Base-by-base conservation (phyloP, 2,329 filamentous ascomycete species). In the Botrytis cinerea region DNA sequence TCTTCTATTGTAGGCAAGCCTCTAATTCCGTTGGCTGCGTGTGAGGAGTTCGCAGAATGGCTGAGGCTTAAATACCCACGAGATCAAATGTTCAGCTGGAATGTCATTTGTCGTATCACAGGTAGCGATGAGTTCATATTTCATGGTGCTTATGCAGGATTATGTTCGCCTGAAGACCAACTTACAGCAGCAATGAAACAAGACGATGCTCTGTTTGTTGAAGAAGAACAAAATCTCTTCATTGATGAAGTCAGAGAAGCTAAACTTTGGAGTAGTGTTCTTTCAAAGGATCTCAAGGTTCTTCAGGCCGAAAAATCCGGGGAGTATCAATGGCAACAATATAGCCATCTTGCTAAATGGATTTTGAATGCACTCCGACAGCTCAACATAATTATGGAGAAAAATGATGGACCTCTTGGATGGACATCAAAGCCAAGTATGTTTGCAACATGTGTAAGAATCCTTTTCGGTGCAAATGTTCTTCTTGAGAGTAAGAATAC, bases 201-300 rank as follows among this genome's bases (percentile, higher is more conserved):
- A 77, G 88, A 93, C 79, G 88, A 90, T 75, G 86, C 90, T 5
- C 87, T 99, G 0, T 99, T 99, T 80, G 91, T 88, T 0, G 87
- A 94, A 73, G 96, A 99, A 82, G 95, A 97, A 81, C 94, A 97
- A 81, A 99, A 99, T 80, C 86, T 98, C n/a, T 98, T 93, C 81
- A 85, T 95, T 68, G 95, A 98, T 81, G 91, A 94, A 77, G 88
- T 93, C 9, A 86, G 90, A 66, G 95, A 98, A 81, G 86, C 90
- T 5, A 83, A 86, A 28, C 81, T 89, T n/a, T 98, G 94, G 94
- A 83, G 72, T 35, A 22, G 45, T 12, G 38, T 76, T 83, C 92
- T 45, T 78, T 82, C 22, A 40, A 70, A 14, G 25, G 61, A 3
- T 74, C 82, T 4, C 64, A 75, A 35, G 40, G 66, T 57, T 38